A percentile compares a stretch with the other conserved stretches of the same genome.
These are phyloP conservation scores for Vitis riparia DNA, from an alignment of 164 flowering plant species.

Conservation along the genomic window DNA sequence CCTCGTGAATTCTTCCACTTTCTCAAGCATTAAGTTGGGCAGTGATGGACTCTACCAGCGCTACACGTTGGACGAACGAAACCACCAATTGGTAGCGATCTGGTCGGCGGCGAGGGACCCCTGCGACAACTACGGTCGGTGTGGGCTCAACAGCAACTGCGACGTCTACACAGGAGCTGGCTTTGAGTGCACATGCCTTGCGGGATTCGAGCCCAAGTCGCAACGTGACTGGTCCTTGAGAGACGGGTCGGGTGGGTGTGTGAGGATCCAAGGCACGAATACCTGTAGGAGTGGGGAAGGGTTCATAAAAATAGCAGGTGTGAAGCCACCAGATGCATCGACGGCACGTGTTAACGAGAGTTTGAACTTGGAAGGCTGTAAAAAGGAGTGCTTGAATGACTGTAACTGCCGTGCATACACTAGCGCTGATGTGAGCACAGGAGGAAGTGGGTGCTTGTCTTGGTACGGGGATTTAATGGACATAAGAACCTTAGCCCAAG, in stretches of 20 bases:
- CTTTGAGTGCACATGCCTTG: constrained; percentile 32
- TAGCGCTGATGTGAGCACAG: constrained; percentile 10
- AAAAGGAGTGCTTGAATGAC: constrained; percentile 31
- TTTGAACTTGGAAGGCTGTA: constrained; percentile 28
- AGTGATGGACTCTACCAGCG: constrained; percentile 16
- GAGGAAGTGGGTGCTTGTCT: constrained; percentile 33
- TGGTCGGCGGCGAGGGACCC: constrained; percentile 18
- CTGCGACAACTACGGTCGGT: constrained; percentile 32
- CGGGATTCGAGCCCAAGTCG: constrained; percentile 39
- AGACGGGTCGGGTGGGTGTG: constrained; percentile 49
- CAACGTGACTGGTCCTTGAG: constrained; percentile 31
- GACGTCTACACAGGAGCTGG: not conserved
- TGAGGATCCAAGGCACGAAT: constrained; percentile 11
- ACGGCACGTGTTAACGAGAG: constrained; percentile 13
- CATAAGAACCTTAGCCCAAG: constrained; percentile 7
- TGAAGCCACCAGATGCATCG: constrained; percentile 39
- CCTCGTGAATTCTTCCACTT: not conserved
- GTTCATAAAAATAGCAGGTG: constrained; percentile 28
- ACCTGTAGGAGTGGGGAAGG: constrained; percentile 32
- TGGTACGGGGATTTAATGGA: constrained; percentile 30
- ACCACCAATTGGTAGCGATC: constrained; percentile 19
- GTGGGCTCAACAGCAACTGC: constrained; percentile 32
- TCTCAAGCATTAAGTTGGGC: constrained; percentile 12
- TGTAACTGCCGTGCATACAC: constrained; percentile 48
- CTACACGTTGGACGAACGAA: constrained; percentile 13